A percentile compares a stretch with the other conserved stretches of the same genome.
Evolutionary conservation across 2,329 filamentous ascomycete species (phyloP).

Genomic region (Cladosporium sp.): DNA sequence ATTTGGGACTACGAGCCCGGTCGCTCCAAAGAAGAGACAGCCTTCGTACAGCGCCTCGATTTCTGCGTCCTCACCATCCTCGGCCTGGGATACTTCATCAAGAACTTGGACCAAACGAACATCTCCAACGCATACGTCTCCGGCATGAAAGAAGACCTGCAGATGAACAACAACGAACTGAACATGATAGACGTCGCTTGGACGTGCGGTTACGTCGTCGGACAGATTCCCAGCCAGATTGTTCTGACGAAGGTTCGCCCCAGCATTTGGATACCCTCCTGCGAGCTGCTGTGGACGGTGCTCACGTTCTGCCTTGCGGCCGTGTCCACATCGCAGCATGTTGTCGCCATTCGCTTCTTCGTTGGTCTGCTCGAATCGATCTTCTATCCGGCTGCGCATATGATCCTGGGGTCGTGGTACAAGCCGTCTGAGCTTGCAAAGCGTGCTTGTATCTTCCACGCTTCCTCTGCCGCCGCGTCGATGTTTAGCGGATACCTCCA

Average conservation of each 20-base stretch:
- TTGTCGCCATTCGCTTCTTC: constrained; percentile 48
- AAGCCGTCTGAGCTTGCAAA: constrained; percentile 48
- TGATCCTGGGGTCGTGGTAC: constrained; percentile 50
- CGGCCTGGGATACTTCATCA: constrained; percentile 23
- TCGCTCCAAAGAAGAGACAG: constrained; percentile 20
- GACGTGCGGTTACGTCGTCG: constrained; percentile 52
- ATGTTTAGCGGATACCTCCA: constrained; percentile 54
- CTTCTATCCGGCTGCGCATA: constrained; percentile 51
- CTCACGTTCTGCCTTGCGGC: constrained; percentile 30
- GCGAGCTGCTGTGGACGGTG: constrained; percentile 47
- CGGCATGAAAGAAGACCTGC: constrained; percentile 51
- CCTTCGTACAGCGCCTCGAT: constrained; percentile 23
- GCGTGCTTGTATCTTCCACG: constrained; percentile 50
- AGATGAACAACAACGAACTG: constrained; percentile 51
- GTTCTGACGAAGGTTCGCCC: constrained; percentile 48
- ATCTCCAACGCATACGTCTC: constrained; percentile 44
- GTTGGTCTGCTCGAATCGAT: constrained; percentile 47
- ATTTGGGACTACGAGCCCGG: constrained; percentile 26
- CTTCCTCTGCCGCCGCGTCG: constrained; percentile 41
- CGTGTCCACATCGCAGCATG: constrained; percentile 37
- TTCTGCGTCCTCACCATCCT: constrained; percentile 21
- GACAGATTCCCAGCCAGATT: constrained; percentile 37
- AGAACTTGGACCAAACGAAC: constrained; percentile 26
- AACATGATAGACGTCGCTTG: constrained; percentile 55
- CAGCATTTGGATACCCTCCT: constrained; percentile 45